Evolutionary conservation across 108 stramenopile species (phyloP), one percentile per base, ranked within the genome.

Genomic region (Seminavis robusta): DNA sequence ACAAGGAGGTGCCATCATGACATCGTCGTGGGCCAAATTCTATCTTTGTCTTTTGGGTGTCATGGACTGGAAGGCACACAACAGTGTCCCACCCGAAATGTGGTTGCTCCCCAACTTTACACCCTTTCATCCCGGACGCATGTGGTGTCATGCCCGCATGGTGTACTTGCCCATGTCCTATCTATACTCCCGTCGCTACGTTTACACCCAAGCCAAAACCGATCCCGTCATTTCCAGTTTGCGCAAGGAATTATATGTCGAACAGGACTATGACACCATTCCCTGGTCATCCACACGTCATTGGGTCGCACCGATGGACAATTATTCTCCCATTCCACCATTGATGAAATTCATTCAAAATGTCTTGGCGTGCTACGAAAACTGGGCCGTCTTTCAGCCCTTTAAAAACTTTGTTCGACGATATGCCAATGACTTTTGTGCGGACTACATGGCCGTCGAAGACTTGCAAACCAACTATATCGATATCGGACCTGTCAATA

Each of bases 91-190:
- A 11, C 85, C 95, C 10, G 98, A 99, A 83, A 94, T 98, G 92
- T 98, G 97, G 97, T 68, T 98, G 17, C 80, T 99, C 21, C 98
- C 98, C 13, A 80, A 95, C 36, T 99, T 97, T 97, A 93, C 92
- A 63, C 95, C 97, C 10, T 97, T 99, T 66, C 97, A 98, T 77
- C 98, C 98, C 13, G 93, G 95, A 37, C 73, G 95, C 9, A 78
- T 99, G 73, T 99, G 98, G 98, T 99, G 98, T 61, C 98, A 99
- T 65, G 88, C 85, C 23, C 83, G 98, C 21, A 99, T 99, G 98
- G 98, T 99, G 17, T 98, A 97, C 63, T 65, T 99, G 42, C 97
- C 98, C 26, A 97, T 97, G 97, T 83, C 92, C 33, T 95, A 94
- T 57, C 61, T 99, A 17, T 99, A 94, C 55, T 83, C 95, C 41